Conservation (phyloP, 1,284 basidiomycete genomes). For the Naganishia albida region DNA sequence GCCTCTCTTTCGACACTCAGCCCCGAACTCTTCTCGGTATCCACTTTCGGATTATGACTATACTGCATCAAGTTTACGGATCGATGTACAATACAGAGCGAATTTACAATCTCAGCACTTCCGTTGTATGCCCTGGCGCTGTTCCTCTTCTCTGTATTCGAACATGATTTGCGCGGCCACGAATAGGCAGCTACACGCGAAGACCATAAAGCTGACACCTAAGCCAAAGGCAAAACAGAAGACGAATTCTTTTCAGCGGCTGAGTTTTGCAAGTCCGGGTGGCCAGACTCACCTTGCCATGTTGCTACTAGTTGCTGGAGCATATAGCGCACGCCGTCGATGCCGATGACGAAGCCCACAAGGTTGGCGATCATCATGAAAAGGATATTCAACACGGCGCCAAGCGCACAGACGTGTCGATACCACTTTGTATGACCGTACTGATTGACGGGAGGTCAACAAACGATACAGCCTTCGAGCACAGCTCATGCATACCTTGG, state of each 20-base stretch:
- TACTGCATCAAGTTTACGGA: neutral
- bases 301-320: conserved; percentile 66
- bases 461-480: neutral
- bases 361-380: conserved; percentile 94
- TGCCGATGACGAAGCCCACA: conserved; percentile 90
- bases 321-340: conserved; percentile 77
- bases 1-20: too few species aligned
- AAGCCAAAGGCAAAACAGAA: neutral
- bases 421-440: conserved; percentile 75
- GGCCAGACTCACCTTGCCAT: conserved; percentile 60
- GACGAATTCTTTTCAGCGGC: conserved; percentile 3
- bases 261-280: neutral
- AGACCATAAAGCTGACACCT: conserved; percentile 70
- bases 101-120: conserved; percentile 40
- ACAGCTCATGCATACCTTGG: conserved; percentile 60
- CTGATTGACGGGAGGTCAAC: conserved; percentile 54
- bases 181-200: conserved; percentile 70
- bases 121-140: conserved; percentile 47
- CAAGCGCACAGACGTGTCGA: conserved; percentile 78
- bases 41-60: neutral
- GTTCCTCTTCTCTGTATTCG: conserved; percentile 68
- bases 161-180: conserved; percentile 91
- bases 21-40: neutral
- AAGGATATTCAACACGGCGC: conserved; percentile 81
- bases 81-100: neutral